Percentiles rank a stretch among this genome's conserved stretches.
Evolutionary conservation across 306 rosid species (phyloP).

Genomic region (Cicer bijugum): DNA sequence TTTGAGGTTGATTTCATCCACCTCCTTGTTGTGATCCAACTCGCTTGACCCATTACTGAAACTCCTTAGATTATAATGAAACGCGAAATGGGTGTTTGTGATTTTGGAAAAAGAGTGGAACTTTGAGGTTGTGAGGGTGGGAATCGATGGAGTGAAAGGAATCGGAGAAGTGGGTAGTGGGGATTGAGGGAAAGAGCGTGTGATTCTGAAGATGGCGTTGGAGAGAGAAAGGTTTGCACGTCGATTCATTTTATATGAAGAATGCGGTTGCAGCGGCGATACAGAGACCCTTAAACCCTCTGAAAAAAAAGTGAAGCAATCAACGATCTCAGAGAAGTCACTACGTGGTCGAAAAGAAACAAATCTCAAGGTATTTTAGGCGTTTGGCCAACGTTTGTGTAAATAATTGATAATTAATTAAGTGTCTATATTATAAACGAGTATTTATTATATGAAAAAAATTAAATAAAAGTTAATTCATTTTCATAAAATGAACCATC

Average conservation of each 20-base stretch:
- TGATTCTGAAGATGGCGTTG: constrained; percentile 44
- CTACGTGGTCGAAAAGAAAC: too few relatives aligned
- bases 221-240: constrained; percentile 47
- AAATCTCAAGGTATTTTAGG: too few relatives aligned
- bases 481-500: too few relatives aligned
- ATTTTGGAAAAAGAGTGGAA: constrained; percentile 41
- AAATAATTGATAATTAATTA: too few relatives aligned
- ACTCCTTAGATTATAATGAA: constrained; percentile 39
- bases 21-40: constrained; percentile 66
- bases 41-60: constrained; percentile 53
- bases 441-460: too few relatives aligned
- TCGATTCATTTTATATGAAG: constrained; percentile 54
- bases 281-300: constrained; percentile 1
- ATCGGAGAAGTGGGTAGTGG: constrained; percentile 41
- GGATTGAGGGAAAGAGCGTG: constrained; percentile 40
- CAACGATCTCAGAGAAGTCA: too few relatives aligned
- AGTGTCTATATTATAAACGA: too few relatives aligned
- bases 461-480: too few relatives aligned
- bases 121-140: constrained; percentile 36
- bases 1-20: constrained; percentile 88
- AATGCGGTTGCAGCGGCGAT: constrained; percentile 15
- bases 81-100: constrained; percentile 39
- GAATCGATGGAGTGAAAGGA: constrained; percentile 36
- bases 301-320: too few relatives aligned
- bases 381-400: too few relatives aligned